Base-by-base conservation (phyloP, 2,329 filamentous ascomycete genomes). In the Claviceps sorghi region DNA sequence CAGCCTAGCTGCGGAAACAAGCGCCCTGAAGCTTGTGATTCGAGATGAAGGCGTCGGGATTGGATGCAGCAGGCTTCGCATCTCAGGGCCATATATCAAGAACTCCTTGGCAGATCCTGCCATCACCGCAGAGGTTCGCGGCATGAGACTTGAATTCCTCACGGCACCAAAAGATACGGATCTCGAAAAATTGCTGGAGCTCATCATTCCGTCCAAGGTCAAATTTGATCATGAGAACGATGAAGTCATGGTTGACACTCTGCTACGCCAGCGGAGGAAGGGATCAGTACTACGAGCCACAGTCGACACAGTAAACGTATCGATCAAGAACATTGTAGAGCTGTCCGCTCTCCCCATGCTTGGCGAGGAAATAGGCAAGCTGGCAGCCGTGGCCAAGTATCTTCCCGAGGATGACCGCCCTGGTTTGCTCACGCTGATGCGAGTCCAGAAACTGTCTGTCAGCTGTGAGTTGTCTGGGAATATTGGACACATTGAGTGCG, bases 361-460 rank as follows among this genome's bases (percentile, higher is more conserved):
- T 9, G 83, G 79, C 0, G 83, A 86, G 57, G 93, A 98, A 61
- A 65, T 97, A 48, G 77, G 84, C 6, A 88, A 86, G 58, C 73
- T 98, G 5, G 87, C 89, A 0, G 90, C 83, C 0, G 88, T 98
- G 29, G 80, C 91, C 7, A 97, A 96, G 64, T 97, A 97, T 64
- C 75, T 98, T 2, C 91, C 93, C 0, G 91, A 98, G 59, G 93
- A 98, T 66, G 91, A 98, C 60, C 80, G 90, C 1, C 93, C 93
- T 2, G 93, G 93, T 0, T 72, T 97, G 21, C 72, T 98, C 40
- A 89, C 84, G 0, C 72, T 98, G 40, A 74, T 77, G 0, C 72
- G 80, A 32, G 66, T 96, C 51, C 78, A 81, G 50, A 79, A 81
- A 19, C 60, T 88, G 7, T 75, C 83, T 30, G 67, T 78, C 9